These are phyloP conservation scores for Didymella glomerata DNA, from an alignment of 2,329 filamentous ascomycete species.

Conservation along the genomic window DNA sequence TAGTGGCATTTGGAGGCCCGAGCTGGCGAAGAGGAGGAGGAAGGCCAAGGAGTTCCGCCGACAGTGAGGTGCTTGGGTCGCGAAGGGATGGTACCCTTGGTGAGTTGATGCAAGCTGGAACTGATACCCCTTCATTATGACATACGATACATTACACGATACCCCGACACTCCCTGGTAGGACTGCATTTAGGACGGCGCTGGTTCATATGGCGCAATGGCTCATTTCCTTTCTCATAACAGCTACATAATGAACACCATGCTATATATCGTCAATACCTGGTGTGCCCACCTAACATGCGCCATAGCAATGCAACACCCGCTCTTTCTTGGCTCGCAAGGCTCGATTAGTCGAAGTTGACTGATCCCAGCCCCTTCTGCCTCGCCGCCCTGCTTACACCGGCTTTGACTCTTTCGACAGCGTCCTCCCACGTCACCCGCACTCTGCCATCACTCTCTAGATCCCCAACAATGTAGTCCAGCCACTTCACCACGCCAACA, in stretches of 20 bases:
- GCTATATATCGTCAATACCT: neutral
- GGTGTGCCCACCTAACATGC: neutral
- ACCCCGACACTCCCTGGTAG: conserved; percentile 4
- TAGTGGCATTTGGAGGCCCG: conserved; percentile 67
- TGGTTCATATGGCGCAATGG: neutral
- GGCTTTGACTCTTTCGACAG: conserved; percentile 52
- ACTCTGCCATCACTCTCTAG: conserved; percentile 20
- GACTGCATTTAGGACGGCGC: conserved; percentile 1
- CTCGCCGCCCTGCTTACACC: conserved; percentile 54
- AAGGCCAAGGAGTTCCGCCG: conserved; percentile 12
- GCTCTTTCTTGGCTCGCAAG: neutral
- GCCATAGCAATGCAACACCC: neutral
- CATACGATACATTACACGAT: conserved; percentile 10
- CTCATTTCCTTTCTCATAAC: neutral
- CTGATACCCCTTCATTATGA: conserved; percentile 1
- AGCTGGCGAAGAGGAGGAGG: conserved; percentile 57
- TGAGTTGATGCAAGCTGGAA: neutral
- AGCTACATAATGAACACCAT: neutral
- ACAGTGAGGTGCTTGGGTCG: neutral
- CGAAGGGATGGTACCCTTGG: neutral
- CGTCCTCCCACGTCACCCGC: conserved; percentile 46
- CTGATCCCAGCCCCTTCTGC: conserved; percentile 56
- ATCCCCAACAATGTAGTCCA: conserved; percentile 53
- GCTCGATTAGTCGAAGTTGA: conserved; percentile 43
- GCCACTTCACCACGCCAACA: conserved; percentile 73